Conservation (phyloP, 768 basidiomycete genomes). For the Tubosaeta brunneosetosa region DNA sequence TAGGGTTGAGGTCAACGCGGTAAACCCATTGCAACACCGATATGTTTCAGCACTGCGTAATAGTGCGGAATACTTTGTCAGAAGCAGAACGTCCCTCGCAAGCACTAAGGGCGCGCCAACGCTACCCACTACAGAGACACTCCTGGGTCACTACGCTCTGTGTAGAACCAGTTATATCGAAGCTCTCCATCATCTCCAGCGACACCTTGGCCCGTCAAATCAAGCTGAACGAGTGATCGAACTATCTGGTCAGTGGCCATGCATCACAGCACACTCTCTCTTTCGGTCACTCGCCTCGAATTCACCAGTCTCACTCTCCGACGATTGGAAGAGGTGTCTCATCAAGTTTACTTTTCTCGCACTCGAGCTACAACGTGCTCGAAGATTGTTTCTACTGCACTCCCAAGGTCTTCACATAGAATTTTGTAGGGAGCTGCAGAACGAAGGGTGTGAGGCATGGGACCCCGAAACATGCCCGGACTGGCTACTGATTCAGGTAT, state of each 20-base stretch:
- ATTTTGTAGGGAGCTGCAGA: not conserved
- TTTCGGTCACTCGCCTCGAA: slow-evolving; percentile 26
- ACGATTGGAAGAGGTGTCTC: slow-evolving; percentile 28
- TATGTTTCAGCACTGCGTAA: not conserved
- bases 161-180: not conserved
- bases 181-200: not conserved
- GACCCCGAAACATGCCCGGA: not conserved
- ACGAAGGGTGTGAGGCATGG: not conserved
- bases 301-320: slow-evolving; percentile 8
- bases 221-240: too few species aligned
- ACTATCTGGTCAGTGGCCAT: slow-evolving; percentile 33
- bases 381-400: not conserved
- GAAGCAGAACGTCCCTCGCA: not conserved
- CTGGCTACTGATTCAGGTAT: slow-evolving; percentile 1
- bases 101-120: too few species aligned
- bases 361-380: slow-evolving; percentile 26
- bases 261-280: slow-evolving; percentile 26
- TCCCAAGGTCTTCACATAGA: not conserved
- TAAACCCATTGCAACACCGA: not conserved
- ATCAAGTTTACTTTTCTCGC: slow-evolving; percentile 23
- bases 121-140: not conserved
- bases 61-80: not conserved
- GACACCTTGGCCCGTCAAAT: too few species aligned
- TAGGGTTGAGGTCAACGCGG: not conserved
- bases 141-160: slow-evolving; percentile 4